Conservation (phyloP, 805 yeast genomes). For the Wickerhamiella domercqiae region DNA sequence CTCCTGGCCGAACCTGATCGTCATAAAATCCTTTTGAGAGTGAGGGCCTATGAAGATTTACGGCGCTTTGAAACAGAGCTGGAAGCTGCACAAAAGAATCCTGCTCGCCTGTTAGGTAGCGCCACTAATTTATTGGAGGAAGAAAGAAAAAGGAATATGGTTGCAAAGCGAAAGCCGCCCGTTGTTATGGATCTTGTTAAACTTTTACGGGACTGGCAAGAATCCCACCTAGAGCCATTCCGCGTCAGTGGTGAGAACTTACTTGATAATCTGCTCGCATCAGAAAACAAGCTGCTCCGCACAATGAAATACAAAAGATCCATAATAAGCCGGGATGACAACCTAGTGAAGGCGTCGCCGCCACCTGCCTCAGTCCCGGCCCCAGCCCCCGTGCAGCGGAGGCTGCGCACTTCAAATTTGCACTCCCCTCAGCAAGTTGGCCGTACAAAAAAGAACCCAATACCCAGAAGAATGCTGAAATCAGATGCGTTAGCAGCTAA, state of each 20-base stretch:
- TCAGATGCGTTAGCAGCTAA: no score
- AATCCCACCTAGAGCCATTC: conserved; percentile 33
- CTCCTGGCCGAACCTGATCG: conserved; percentile 24
- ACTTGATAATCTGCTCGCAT: conserved; percentile 23
- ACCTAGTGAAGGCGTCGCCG: neutral
- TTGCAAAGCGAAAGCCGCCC: conserved; percentile 54
- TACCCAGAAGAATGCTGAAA: no score
- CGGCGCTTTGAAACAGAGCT: conserved; percentile 41
- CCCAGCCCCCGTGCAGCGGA: neutral
- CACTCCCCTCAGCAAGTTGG: no score
- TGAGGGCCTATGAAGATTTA: conserved; percentile 2
- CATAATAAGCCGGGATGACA: neutral
- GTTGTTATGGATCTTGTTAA: conserved; percentile 37
- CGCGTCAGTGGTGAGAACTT: neutral
- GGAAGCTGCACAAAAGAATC: conserved; percentile 58
- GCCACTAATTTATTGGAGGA: conserved; percentile 42
- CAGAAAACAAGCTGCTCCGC: conserved; percentile 7
- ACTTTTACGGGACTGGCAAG: conserved; percentile 32
- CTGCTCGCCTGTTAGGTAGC: conserved; percentile 36
- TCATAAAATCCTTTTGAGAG: neutral
- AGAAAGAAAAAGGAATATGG: conserved; percentile 55
- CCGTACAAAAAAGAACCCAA: no score
- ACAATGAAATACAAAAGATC: no score
- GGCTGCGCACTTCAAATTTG: no score
- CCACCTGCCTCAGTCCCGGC: neutral